Conservation (phyloP, 345 rosid genomes). For the Camelina sativa region DNA sequence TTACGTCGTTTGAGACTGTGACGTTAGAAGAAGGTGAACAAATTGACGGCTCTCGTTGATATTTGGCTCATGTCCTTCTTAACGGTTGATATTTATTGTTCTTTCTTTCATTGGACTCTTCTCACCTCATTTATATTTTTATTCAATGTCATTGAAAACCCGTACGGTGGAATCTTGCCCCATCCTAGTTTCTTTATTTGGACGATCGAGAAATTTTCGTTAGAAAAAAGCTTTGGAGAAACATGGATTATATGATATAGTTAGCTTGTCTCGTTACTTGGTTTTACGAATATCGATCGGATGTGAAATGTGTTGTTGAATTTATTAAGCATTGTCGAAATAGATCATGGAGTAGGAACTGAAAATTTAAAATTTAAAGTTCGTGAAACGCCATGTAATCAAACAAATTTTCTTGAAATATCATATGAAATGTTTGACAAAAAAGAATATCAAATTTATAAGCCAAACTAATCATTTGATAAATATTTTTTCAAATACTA, state of each 20-base stretch:
- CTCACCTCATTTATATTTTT: slow-evolving; percentile 4
- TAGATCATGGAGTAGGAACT: background rate
- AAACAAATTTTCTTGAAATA: background rate
- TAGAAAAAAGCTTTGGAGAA: background rate
- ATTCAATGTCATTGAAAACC: slow-evolving; percentile 27
- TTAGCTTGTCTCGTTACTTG: slow-evolving; percentile 14
- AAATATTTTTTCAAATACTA: no score
- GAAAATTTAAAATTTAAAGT: background rate
- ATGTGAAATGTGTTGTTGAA: slow-evolving; percentile 20
- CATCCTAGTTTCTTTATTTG: slow-evolving; percentile 9
- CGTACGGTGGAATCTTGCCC: slow-evolving; percentile 34
- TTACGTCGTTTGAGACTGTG: slow-evolving; percentile 32
- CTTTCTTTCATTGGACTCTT: slow-evolving; percentile 21
- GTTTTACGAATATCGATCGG: background rate
- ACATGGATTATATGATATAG: slow-evolving; percentile 9
- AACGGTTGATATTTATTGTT: slow-evolving; percentile 29
- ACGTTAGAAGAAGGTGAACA: slow-evolving; percentile 20
- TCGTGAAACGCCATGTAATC: background rate
- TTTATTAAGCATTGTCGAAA: background rate
- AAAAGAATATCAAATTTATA: no score
- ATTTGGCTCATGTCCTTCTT: no score
- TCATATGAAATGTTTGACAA: background rate
- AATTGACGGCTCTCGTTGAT: slow-evolving; percentile 42
- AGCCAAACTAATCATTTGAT: no score
- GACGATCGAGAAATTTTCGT: slow-evolving; percentile 24